Evolutionary conservation across 1,284 basidiomycete species (phyloP).

Genomic region (Rhodotorula sp.): DNA sequence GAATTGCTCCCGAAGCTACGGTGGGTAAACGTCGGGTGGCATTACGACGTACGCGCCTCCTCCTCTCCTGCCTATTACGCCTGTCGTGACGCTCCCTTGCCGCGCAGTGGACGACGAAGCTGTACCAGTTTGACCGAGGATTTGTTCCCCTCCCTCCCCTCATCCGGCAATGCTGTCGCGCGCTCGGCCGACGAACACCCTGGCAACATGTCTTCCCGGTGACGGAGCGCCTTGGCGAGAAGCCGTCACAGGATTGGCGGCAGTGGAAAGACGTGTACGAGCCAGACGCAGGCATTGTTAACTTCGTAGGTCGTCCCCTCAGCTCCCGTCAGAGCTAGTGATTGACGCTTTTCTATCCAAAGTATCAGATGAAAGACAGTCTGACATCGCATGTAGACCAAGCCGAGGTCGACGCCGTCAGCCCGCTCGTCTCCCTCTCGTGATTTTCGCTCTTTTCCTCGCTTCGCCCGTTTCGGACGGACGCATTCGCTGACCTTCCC

Average conservation of each 20-base stretch:
- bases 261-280: slow-evolving; percentile 33
- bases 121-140: slow-evolving; percentile 77
- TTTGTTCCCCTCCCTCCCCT: slow-evolving; percentile 64
- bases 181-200: slow-evolving; percentile 63
- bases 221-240: too few species aligned
- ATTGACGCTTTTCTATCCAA: background rate
- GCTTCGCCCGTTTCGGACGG: background rate
- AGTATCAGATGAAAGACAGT: slow-evolving; percentile 63
- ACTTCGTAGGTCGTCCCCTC: slow-evolving; percentile 68
- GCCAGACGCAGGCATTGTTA: slow-evolving; percentile 85
- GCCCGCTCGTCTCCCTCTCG: slow-evolving; percentile 88
- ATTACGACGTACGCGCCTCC: slow-evolving; percentile 59
- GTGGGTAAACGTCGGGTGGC: slow-evolving; percentile 92
- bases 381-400: slow-evolving; percentile 93
- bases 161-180: slow-evolving; percentile 63
- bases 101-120: slow-evolving; percentile 80
- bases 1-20: slow-evolving; percentile 56
- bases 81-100: background rate
- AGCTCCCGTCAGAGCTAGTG: slow-evolving; percentile 1
- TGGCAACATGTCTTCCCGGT: slow-evolving; percentile 74
- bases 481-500: background rate
- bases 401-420: slow-evolving; percentile 79
- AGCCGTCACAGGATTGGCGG: slow-evolving; percentile 14
- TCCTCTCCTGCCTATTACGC: background rate
- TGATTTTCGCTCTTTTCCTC: slow-evolving; percentile 52